Evolutionary conservation across 192 early-diverging fungal genomes (phyloP).

Genomic region (Backusella australiensis): DNA sequence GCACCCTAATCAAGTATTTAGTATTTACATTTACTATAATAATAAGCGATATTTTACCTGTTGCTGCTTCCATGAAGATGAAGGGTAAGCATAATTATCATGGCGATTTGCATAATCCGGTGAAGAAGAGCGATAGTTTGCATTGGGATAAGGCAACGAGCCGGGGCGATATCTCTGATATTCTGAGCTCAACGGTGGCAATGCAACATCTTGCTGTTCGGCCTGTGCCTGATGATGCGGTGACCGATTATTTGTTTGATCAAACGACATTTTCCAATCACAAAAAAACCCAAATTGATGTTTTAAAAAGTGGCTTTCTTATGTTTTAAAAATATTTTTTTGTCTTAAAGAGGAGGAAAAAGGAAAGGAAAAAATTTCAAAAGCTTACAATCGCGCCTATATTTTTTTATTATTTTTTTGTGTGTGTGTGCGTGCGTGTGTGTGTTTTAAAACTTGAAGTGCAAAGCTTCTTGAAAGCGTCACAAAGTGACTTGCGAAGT

Average conservation of each 20-base stretch:
- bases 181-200: neutral
- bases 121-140: neutral
- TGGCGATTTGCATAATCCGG: neutral
- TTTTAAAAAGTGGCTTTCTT: neutral
- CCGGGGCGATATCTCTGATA: conserved; percentile 7
- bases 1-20: neutral
- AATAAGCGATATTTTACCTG: neutral
- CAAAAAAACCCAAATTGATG: neutral
- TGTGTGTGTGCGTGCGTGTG: neutral
- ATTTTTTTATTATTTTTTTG: conserved; percentile 4
- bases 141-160: neutral
- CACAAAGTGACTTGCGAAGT: neutral
- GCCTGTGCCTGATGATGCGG: neutral
- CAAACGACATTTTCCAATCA: conserved; percentile 9
- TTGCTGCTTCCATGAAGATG: conserved; percentile 5
- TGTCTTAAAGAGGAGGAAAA: neutral
- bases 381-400: conserved; percentile 2
- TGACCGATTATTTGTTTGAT: conserved; percentile 12
- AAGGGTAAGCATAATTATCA: conserved; percentile 12
- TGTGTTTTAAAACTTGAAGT: conserved; percentile 2
- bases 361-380: neutral
- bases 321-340: neutral
- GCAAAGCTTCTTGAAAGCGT: neutral
- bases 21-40: neutral
- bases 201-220: neutral